phyloP scores from a whole-genome alignment of 495 filamentous ascomycete species.

The Xylaria scruposa region DNA sequence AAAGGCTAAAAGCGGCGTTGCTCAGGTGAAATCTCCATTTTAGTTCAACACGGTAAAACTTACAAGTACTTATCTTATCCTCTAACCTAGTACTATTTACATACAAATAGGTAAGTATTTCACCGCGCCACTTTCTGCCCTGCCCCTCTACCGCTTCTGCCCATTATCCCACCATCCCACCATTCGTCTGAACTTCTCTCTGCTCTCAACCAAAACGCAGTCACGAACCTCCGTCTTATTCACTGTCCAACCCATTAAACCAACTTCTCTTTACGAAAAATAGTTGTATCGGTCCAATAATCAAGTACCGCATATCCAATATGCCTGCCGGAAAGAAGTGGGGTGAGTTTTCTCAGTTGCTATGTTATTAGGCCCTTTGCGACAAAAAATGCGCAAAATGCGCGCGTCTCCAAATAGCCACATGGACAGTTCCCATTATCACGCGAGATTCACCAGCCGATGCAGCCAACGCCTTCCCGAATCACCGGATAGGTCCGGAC shows the following conservation, averaged over 20 bases:
- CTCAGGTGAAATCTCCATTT: too few species aligned
- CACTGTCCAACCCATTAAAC: constrained; percentile 9
- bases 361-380: neutral
- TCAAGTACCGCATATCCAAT: constrained; percentile 25
- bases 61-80: neutral
- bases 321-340: constrained; percentile 46
- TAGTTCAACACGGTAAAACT: too few species aligned
- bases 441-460: constrained; percentile 16
- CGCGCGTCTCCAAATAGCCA: constrained; percentile 29
- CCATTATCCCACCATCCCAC: neutral
- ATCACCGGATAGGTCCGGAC: constrained; percentile 14
- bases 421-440: constrained; percentile 26
- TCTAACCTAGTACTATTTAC: neutral
- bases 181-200: neutral
- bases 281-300: neutral
- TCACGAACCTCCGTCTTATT: neutral
- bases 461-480: constrained; percentile 21
- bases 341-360: constrained; percentile 38
- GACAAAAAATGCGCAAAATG: constrained; percentile 19
- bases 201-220: neutral
- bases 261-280: neutral
- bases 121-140: neutral
- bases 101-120: neutral
- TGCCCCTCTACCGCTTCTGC: neutral
- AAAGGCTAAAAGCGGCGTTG: too few species aligned